Evolutionary conservation across 768 basidiomycete species (phyloP).

Genomic region (Mycena floridula): DNA sequence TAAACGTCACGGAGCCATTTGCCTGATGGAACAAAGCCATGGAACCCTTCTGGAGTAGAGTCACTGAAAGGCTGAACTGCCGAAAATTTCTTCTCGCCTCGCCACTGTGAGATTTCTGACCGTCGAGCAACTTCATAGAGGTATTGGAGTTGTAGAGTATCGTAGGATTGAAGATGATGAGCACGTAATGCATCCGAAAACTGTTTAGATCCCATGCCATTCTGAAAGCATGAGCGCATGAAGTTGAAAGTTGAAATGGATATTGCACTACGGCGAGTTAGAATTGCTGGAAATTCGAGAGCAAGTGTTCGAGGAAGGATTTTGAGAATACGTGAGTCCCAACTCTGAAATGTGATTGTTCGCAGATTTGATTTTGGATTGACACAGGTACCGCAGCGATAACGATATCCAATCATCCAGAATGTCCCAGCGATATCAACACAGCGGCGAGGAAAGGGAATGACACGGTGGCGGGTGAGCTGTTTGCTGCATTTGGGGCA

Average conservation of each 20-base stretch:
- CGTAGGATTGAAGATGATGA: slow-evolving; percentile 14
- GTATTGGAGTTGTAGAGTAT: slow-evolving; percentile 16
- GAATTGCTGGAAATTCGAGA: slow-evolving; percentile 16
- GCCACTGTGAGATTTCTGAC: neutral
- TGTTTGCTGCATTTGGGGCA: too few species aligned
- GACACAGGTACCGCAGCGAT: slow-evolving; percentile 13
- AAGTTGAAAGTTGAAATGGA: slow-evolving; percentile 10
- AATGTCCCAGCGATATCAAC: slow-evolving; percentile 12
- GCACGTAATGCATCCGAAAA: slow-evolving; percentile 18
- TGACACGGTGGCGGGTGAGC: too few species aligned
- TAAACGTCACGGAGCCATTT: slow-evolving; percentile 18
- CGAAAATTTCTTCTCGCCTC: neutral
- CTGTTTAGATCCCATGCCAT: slow-evolving; percentile 21
- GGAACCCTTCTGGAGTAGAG: slow-evolving; percentile 8
- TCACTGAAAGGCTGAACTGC: neutral
- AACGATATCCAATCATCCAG: slow-evolving; percentile 19
- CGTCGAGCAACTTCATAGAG: slow-evolving; percentile 2
- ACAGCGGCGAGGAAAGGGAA: too few species aligned
- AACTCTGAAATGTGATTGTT: slow-evolving; percentile 20
- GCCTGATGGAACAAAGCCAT: slow-evolving; percentile 15
- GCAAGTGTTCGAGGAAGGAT: slow-evolving; percentile 14
- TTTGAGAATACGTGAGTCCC: slow-evolving; percentile 16
- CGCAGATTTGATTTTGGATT: too few species aligned
- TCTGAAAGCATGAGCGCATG: slow-evolving; percentile 16
- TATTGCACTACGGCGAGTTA: slow-evolving; percentile 15